Base-by-base conservation (phyloP, 176 grass and related monocot genomes). In the Alloteropsis semialata region DNA sequence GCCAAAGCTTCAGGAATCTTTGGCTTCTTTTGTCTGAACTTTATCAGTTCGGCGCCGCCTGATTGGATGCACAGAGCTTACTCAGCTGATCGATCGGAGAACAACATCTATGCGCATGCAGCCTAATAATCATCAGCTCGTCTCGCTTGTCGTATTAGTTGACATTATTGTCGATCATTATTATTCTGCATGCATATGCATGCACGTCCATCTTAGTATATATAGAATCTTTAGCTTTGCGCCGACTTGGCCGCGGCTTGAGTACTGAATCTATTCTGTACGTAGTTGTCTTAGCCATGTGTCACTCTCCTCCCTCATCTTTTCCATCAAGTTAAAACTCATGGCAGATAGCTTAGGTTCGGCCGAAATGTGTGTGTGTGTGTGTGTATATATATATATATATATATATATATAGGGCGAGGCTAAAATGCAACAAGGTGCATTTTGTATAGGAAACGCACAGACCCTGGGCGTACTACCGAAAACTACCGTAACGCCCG, bases 131-230 rank as follows among this genome's bases (percentile, higher is more conserved):
- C 44, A 72, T 49, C 27, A 50, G 42, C 25, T 29, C n/a, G 1
- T 27, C n/a, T 72, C 0, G 42, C 21, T 72, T 72, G 69, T 72
- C 69, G 16, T 50, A 72, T 72, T 72, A 50, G 69, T 72, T 72
- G 69, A 50, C 69, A 71, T 48, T 14, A 18, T 21, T 6, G 67
- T 45, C 21, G 39, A 5, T n/a, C n/a, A n/a, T n/a, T n/a, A n/a
- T n/a, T n/a, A n/a, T n/a, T n/a, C n/a, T 42, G 2, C 27, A 64
- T 44, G 66, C 42, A 71, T 25, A 57, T 57, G 27, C 39, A 70
- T 45, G 24, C 42, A 48, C 64, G 64, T 41, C 64, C 64, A 41
- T 37, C 64, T 41, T 67, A 67, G 5, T n/a, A n/a, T 67, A 67
- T 39, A 6, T 5, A 67, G 11, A 1, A 50, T 17, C 43, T 32